phyloP scores from a whole-genome alignment of 192 early-diverging fungal species.

The Gamsiella multidivaricata region DNA sequence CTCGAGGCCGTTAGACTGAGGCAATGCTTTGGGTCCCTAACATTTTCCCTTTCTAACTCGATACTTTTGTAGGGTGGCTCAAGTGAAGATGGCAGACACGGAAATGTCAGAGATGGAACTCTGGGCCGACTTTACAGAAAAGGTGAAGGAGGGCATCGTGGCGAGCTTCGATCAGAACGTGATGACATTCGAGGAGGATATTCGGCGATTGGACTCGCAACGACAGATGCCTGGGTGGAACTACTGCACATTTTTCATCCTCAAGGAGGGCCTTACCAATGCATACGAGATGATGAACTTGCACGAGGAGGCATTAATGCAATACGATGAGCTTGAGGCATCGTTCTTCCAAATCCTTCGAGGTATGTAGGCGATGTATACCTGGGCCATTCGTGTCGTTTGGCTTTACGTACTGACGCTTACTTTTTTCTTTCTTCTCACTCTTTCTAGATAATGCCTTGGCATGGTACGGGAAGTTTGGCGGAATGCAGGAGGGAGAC shows the following conservation, averaged over 20 bases:
- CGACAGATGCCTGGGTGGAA: slow-evolving; percentile 98
- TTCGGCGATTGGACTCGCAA: slow-evolving; percentile 88
- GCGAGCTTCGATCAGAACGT: slow-evolving; percentile 82
- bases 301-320: slow-evolving; percentile 87
- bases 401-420: neutral
- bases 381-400: neutral
- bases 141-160: slow-evolving; percentile 80
- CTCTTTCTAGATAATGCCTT: slow-evolving; percentile 71
- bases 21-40: neutral
- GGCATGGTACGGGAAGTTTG: slow-evolving; percentile 96
- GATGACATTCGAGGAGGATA: slow-evolving; percentile 88
- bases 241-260: slow-evolving; percentile 96
- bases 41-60: neutral
- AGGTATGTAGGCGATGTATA: slow-evolving; percentile 54
- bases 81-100: slow-evolving; percentile 60
- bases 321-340: slow-evolving; percentile 98
- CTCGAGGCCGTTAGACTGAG: neutral
- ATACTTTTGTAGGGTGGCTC: slow-evolving; percentile 51
- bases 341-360: slow-evolving; percentile 91
- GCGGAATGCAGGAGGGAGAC: slow-evolving; percentile 86
- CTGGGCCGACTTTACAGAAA: slow-evolving; percentile 78
- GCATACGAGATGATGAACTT: slow-evolving; percentile 91
- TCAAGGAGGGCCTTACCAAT: slow-evolving; percentile 91
- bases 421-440: neutral
- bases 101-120: slow-evolving; percentile 68